A percentile compares a stretch with the other conserved stretches of the same genome.
phyloP scores from a whole-genome alignment of 225 moss, liverwort and hornwort species.

The Neckera pumila region DNA sequence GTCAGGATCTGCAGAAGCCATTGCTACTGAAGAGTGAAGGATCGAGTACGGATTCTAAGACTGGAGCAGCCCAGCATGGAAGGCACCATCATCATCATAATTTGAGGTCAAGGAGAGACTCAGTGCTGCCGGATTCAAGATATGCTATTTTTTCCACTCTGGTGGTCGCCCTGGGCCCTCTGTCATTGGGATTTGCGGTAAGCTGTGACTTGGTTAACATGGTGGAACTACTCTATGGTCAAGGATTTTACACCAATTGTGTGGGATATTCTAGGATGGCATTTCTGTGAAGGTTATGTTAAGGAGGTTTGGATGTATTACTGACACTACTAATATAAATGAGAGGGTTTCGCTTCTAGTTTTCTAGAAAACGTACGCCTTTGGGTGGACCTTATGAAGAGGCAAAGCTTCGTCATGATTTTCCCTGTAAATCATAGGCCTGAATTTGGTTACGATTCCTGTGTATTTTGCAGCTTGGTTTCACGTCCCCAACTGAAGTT shows the following conservation, averaged over 20 bases:
- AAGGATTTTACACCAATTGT: background rate
- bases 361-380: background rate
- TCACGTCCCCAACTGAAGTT: constrained; percentile 59
- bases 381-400: background rate
- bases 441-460: background rate
- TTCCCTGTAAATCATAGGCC: background rate
- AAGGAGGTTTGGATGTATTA: background rate
- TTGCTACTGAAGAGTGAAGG: constrained; percentile 16
- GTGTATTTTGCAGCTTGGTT: constrained; percentile 52
- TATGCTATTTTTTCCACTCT: constrained; percentile 48
- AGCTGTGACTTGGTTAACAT: background rate
- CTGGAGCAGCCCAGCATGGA: background rate
- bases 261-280: background rate
- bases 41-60: background rate
- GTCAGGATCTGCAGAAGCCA: constrained; percentile 23
- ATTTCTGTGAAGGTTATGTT: background rate
- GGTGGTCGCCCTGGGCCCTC: constrained; percentile 53
- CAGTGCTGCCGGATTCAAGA: constrained; percentile 19
- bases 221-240: background rate
- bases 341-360: background rate
- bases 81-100: constrained; percentile 2
- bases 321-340: background rate
- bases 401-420: background rate
- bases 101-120: constrained; percentile 32
- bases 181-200: constrained; percentile 63